Conservation (phyloP, 805 yeast species). For the Wickerhamomyces subpelliculosus region DNA sequence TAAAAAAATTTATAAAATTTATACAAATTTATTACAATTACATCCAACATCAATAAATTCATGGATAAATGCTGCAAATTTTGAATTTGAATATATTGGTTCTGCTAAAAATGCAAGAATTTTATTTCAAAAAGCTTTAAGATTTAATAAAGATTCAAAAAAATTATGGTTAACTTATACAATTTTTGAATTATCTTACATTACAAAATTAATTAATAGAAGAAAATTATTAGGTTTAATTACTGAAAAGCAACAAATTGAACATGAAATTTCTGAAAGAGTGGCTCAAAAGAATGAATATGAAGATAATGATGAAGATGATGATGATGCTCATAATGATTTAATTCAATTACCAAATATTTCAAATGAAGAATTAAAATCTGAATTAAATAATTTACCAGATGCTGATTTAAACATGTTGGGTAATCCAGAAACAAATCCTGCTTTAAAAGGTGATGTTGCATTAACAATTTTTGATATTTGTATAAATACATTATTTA, state of each 20-base stretch:
- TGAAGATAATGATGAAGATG: constrained; percentile 26
- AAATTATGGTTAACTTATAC: constrained; percentile 81
- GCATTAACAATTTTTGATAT: constrained; percentile 63
- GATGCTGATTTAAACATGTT: constrained; percentile 81
- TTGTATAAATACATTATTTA: constrained; percentile 44
- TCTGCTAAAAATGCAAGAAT: constrained; percentile 85
- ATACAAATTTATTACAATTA: constrained; percentile 68
- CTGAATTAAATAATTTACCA: constrained; percentile 66
- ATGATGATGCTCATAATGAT: constrained; percentile 27
- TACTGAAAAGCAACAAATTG: constrained; percentile 63
- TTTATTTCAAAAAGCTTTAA: constrained; percentile 74
- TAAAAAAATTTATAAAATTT: constrained; percentile 66
- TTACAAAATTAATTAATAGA: constrained; percentile 77
- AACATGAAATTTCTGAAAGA: constrained; percentile 30
- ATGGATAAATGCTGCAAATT: constrained; percentile 93
- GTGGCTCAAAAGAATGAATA: constrained; percentile 22
- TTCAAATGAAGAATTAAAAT: constrained; percentile 49
- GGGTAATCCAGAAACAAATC: constrained; percentile 80
- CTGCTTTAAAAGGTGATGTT: constrained; percentile 69
- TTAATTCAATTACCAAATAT: constrained; percentile 38
- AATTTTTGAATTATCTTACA: constrained; percentile 80
- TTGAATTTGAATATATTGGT: constrained; percentile 84
- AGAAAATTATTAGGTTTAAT: constrained; percentile 75
- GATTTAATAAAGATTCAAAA: constrained; percentile 71
- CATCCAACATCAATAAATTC: constrained; percentile 90